Evolutionary conservation across 148 eudicot genomes (phyloP), one percentile per base, ranked within the genome.

Genomic region (Selenicereus undatus): DNA sequence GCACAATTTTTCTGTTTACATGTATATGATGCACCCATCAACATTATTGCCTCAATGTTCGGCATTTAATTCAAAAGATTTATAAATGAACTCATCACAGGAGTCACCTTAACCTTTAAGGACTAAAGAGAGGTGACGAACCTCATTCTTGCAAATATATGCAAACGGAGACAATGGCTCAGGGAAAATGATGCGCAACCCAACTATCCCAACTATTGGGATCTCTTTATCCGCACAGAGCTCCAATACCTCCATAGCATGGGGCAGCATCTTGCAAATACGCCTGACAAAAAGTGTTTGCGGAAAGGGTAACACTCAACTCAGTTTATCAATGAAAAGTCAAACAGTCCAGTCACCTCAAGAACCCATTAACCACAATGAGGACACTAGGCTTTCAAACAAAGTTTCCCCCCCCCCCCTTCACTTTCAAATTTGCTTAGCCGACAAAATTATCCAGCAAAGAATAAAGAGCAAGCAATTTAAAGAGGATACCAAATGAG

Each of bases 161-260:
- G 95, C 98, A 89, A 91, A 96, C 12, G 95, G 92, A 52, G 84
- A 88, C 76, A 96, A 88, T 29, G 92, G 80, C 77, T 88, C 89
- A 8, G 90, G 90, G 74, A 92, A 96, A 64, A 86, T 56, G 79
- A 96, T 82, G 76, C 92, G 91, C 80, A 96, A 87, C 73, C 97
- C 99, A 78, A 80, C 78, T 78, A 85, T 68, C 73, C 97, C 99
- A 78, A 80, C 78, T 78, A 85, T 68, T 9, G 93, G 91, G 70
- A 89, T 85, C 77, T 91, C 91, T 82, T 87, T 88, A 81, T 83
- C 70, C 64, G 92, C 89, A 83, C 78, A 75, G 69, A 96, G 77
- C 83, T 94, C 95, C 79, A 89, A 70, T 80, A 96, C 82, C 76
- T 94, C 97, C 58, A 96, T 85, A 77, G 88, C 86, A 83, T 86